A percentile compares a stretch with the other conserved stretches of the same genome.
Evolutionary conservation across 345 rosid species (phyloP).

Genomic region (Salix koriyanagi): DNA sequence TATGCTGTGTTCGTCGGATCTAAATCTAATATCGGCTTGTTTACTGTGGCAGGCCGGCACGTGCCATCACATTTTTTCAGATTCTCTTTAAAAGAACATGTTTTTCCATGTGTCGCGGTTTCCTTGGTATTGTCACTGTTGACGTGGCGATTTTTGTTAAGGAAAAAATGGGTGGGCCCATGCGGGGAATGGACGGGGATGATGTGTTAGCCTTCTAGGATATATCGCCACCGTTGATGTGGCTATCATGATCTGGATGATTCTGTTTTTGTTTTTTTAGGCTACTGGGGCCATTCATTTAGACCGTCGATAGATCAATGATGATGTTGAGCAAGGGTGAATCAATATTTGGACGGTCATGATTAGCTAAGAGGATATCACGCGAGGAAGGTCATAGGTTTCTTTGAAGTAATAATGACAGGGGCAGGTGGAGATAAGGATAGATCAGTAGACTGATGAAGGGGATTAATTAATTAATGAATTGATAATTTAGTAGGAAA

Average conservation of each 20-base stretch:
- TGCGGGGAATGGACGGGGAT: not conserved
- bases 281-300: not conserved
- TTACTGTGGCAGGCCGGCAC: constrained; percentile 58
- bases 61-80: constrained; percentile 36
- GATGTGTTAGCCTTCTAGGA: not conserved
- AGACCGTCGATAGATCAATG: not conserved
- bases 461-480: not conserved
- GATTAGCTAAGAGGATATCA: constrained; percentile 6
- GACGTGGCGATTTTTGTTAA: not conserved
- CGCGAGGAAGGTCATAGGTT: constrained; percentile 6
- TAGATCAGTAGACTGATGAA: not conserved
- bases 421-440: constrained; percentile 8
- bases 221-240: not conserved
- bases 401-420: constrained; percentile 5
- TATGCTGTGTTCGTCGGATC: constrained; percentile 54
- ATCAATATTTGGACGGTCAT: not conserved
- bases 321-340: not conserved
- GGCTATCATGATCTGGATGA: not conserved
- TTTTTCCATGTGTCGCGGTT: not conserved
- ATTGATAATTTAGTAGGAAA: not conserved
- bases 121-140: not conserved
- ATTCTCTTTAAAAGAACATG: not conserved
- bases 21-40: constrained; percentile 42
- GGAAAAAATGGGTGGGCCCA: not conserved
- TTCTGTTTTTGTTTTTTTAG: not conserved